Evolutionary conservation across 768 basidiomycete species (phyloP), one percentile per base, ranked within the genome.

Genomic region (Tulasnella sp.): DNA sequence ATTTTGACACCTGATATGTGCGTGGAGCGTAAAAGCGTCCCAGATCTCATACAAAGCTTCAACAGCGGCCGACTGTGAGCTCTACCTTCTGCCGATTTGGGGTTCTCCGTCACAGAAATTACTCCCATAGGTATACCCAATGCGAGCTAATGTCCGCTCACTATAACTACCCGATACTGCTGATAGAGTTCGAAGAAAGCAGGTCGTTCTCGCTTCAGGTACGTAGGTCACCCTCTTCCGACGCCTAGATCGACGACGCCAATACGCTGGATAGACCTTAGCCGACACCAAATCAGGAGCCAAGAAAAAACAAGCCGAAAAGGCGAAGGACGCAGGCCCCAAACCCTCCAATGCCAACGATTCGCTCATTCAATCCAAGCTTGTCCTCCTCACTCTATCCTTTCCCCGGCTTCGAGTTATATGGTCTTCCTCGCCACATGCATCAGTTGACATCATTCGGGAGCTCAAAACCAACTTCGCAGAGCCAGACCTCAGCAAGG

Each of bases 121-220:
- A 31, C 25, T 34, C 12, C 67, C 29, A 2, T 79, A 99, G 97
- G 77, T 97, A 97, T 82, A 93, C 95, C 0, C 97, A 99, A 81
- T 99, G 97, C 84, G 97, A 99, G 83, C 82, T 94, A 29, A 98
- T 99, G 97, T 95, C 93, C 0, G 91, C 91, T 19, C 93, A 98
- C 82, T 99, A 99, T 85, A 97, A 95, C 83, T 90, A 92, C 25
- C 96, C 97, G 0, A 86, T 99, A 72, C 85, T 99, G 19, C 85
- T 99, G 12, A 97, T 99, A 80, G 96, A 99, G 81, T 99, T 99
- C 78, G 97, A 99, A 81, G 95, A 99, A 84, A 93, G 97, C 82
- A 98, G 97, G 80, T 90, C 94, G 0, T 97, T 98, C 82, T 92
- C 93, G 0, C 86, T 99, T 14, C 92, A 96, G 83, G 96, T 93